Evolutionary conservation across 495 filamentous ascomycete genomes (phyloP).

Genomic region (Aspergillus biplanus): DNA sequence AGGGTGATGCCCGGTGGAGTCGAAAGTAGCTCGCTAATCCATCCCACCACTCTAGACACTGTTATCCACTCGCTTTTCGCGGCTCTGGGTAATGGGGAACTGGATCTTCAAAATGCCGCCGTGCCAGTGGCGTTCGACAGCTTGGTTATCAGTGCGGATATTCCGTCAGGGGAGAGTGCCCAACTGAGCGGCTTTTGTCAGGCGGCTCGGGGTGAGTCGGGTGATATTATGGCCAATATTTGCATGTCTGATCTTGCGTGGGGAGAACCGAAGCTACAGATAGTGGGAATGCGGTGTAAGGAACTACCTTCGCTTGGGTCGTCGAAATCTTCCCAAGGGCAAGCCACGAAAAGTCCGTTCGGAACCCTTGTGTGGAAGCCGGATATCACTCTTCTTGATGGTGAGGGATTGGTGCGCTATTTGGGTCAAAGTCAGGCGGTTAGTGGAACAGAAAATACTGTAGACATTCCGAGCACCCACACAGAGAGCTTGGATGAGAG

Average conservation of each 20-base stretch:
- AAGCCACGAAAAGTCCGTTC: neutral
- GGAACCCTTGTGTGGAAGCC: slow-evolving; percentile 1
- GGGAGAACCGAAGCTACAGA: neutral
- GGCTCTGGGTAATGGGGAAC: slow-evolving; percentile 1
- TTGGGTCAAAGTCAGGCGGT: neutral
- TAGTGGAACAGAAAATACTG: neutral
- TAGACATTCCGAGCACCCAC: neutral
- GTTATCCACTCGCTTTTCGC: neutral
- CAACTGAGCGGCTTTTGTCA: neutral
- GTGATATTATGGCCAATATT: neutral
- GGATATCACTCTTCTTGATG: neutral
- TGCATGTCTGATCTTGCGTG: neutral
- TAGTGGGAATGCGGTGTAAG: neutral
- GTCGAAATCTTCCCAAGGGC: neutral
- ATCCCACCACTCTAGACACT: neutral
- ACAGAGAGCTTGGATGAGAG: neutral
- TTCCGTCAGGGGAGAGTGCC: neutral
- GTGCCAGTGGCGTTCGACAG: neutral
- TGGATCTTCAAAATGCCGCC: slow-evolving; percentile 4
- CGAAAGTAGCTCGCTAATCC: neutral
- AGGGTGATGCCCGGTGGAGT: neutral
- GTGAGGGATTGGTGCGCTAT: neutral
- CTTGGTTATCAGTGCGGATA: neutral
- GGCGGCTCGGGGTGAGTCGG: neutral
- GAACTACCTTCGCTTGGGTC: neutral